phyloP scores from a whole-genome alignment of 1,139 yeast species.

The Lipomyces yarrowii region DNA sequence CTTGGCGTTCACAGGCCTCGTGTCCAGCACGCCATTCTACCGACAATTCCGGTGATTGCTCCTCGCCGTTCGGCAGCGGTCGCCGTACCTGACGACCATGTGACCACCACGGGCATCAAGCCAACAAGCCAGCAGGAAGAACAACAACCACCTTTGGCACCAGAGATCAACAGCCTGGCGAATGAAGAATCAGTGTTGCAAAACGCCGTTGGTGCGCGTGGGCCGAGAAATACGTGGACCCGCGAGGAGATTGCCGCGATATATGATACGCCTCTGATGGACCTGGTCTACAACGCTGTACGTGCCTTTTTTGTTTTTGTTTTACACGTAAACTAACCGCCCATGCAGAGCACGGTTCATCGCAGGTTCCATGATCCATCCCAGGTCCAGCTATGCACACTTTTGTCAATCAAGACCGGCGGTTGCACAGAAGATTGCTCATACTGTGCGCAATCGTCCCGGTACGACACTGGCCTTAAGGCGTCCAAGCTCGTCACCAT shows the following conservation, averaged over 20 bases:
- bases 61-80: not conserved
- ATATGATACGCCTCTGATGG: conserved; percentile 63
- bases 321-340: not conserved
- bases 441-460: conserved; percentile 75
- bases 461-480: conserved; percentile 67
- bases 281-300: conserved; percentile 63
- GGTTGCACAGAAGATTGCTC: conserved; percentile 84
- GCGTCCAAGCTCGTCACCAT: conserved; percentile 66
- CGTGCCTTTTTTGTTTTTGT: conserved; percentile 30
- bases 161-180: not conserved
- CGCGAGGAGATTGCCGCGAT: conserved; percentile 59
- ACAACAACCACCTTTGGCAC: not conserved
- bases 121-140: too few species aligned
- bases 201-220: conserved; percentile 14
- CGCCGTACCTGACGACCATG: not conserved
- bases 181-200: conserved; percentile 5
- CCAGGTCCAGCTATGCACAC: conserved; percentile 74
- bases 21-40: not conserved
- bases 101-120: not conserved
- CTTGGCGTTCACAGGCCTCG: not conserved
- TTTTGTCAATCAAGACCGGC: conserved; percentile 74
- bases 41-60: not conserved
- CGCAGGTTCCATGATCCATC: conserved; percentile 66
- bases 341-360: conserved; percentile 46
- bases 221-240: conserved; percentile 56